These are phyloP conservation scores for Polytrichum formosum DNA, from an alignment of 225 moss, liverwort and hornwort genomes.

Conservation along the genomic window DNA sequence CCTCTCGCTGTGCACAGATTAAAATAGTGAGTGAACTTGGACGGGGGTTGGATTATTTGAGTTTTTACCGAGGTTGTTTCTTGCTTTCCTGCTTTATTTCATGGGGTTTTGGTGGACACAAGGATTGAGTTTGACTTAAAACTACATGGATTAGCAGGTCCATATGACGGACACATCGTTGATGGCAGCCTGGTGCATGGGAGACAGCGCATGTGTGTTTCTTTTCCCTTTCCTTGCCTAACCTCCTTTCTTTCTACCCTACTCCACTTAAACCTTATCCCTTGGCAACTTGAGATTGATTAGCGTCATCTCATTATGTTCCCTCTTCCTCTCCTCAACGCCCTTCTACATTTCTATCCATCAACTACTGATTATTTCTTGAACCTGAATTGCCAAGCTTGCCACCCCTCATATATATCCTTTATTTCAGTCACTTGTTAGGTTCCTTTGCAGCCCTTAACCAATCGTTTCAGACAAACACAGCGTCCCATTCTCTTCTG, in stretches of 20 bases:
- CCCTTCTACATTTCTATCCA: slow-evolving; percentile 5
- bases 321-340: slow-evolving; percentile 45
- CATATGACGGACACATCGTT: slow-evolving; percentile 99
- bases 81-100: slow-evolving; percentile 84
- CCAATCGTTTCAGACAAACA: slow-evolving; percentile 3
- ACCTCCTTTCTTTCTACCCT: slow-evolving; percentile 97
- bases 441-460: slow-evolving; percentile 8
- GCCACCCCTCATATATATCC: not conserved
- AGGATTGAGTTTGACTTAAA: slow-evolving; percentile 96
- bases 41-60: slow-evolving; percentile 42
- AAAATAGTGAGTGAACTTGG: slow-evolving; percentile 24
- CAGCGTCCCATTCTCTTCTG: too few species aligned
- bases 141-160: slow-evolving; percentile 99
- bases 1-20: slow-evolving; percentile 26
- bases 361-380: too few species aligned
- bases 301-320: slow-evolving; percentile 87
- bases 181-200: slow-evolving; percentile 99
- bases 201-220: slow-evolving; percentile 99
- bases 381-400: slow-evolving; percentile 10
- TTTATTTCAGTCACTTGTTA: not conserved
- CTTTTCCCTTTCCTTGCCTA: slow-evolving; percentile 99
- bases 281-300: slow-evolving; percentile 89
- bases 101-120: slow-evolving; percentile 98
- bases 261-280: slow-evolving; percentile 77
- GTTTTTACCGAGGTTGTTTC: slow-evolving; percentile 84